Evolutionary conservation across 2,329 filamentous ascomycete species (phyloP), one percentile per base, ranked within the genome.

Genomic region (Paracamarosporium sp.): DNA sequence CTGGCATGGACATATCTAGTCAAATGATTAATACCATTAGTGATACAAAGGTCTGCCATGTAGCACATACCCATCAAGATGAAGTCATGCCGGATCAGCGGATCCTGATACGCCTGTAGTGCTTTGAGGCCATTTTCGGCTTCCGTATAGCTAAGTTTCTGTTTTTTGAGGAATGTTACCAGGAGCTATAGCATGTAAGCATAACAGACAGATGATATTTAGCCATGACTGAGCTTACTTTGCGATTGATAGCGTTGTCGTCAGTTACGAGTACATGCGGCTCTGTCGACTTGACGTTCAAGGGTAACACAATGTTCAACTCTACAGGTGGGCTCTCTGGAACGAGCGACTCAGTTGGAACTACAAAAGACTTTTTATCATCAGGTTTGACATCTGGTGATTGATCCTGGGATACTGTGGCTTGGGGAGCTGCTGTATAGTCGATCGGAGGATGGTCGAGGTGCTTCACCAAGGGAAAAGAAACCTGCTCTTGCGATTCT

Each of bases 171-270:
- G 53, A 74, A 76, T 0, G 73, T 68, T 5, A 64, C 62, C 5
- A 77, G 66, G 3, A 77, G 64, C 70, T 76, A 35, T 12, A 15
- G 30, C 13, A 17, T 4, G 35, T 69, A 25, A 67, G 64, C 27
- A 47, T 20, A 6, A 13, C 22, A 9, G 24, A 8, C 12, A 13
- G 6, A 8, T 8, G 27, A 13, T 17, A 4, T 6, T 12, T 31
- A 6, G 1, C 2, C 9, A 5, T 7, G 15, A 63, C 7, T 4
- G 20, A 27, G 13, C 63, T 25, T 48, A 76, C 74, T 60, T 66
- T 74, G 2, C 77, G 62, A 20, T 79, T 79, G 35, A 79, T 67
- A 0, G 58, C 15, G 33, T 79, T 79, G 45, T 79, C 77, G 45
- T 79, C 77, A 0, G 75, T 72, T 1, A 79, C 70, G 0, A 79